Percentiles rank a stretch among this genome's conserved stretches.
Evolutionary conservation across 106 monocot genomes (phyloP).

Genomic region (Dactylorhiza incarnata): DNA sequence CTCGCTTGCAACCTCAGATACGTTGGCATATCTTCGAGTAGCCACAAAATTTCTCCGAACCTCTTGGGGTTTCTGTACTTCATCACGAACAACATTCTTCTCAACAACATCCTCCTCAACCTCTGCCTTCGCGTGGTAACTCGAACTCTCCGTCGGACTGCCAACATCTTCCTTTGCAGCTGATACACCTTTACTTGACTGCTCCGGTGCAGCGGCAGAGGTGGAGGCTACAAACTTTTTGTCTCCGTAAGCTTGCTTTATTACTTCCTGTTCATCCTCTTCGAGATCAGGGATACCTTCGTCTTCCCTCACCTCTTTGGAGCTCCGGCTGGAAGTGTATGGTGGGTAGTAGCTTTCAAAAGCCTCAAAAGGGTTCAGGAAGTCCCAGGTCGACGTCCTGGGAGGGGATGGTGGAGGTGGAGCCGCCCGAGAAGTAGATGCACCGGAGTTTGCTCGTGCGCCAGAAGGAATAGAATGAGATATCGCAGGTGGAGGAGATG

Average conservation of each 20-base stretch:
- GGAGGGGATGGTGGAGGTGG: slow-evolving; percentile 82
- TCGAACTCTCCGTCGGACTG: slow-evolving; percentile 14
- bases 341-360: slow-evolving; percentile 35
- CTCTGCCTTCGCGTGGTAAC: not conserved
- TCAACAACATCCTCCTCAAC: slow-evolving; percentile 41
- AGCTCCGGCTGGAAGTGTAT: slow-evolving; percentile 75
- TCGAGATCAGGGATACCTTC: slow-evolving; percentile 97
- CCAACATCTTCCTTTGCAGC: slow-evolving; percentile 18
- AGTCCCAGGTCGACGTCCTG: slow-evolving; percentile 64
- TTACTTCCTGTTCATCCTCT: slow-evolving; percentile 49
- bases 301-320: slow-evolving; percentile 76
- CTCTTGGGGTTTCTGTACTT: slow-evolving; percentile 8
- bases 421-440: slow-evolving; percentile 18
- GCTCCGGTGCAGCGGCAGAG: slow-evolving; percentile 5
- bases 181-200: slow-evolving; percentile 1
- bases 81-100: slow-evolving; percentile 46
- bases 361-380: slow-evolving; percentile 65
- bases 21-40: slow-evolving; percentile 12
- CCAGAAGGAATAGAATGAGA: slow-evolving; percentile 4
- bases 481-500: slow-evolving; percentile 16
- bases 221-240: slow-evolving; percentile 33
- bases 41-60: slow-evolving; percentile 17
- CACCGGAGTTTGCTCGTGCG: not conserved
- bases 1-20: slow-evolving; percentile 27
- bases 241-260: slow-evolving; percentile 72